Evolutionary conservation across 495 filamentous ascomycete species (phyloP).

Genomic region (Podospora didyma): DNA sequence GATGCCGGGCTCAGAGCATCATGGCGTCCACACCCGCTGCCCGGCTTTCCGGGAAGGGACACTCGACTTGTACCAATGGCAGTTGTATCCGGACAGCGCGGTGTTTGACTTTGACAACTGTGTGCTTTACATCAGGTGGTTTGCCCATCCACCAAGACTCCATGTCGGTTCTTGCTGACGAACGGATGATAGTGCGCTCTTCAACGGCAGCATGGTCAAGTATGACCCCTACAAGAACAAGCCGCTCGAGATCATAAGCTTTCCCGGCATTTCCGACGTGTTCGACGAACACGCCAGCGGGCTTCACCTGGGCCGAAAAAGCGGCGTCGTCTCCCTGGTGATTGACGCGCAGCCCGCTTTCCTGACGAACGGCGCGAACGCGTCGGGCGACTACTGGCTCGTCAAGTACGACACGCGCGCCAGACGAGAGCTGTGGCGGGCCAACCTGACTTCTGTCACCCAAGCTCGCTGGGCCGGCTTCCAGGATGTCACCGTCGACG

Average conservation of each 20-base stretch:
- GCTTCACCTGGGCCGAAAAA: slow-evolving; percentile 18
- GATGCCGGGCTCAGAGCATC: too few relatives aligned
- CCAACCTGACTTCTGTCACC: slow-evolving; percentile 24
- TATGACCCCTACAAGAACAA: slow-evolving; percentile 25
- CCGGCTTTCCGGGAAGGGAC: slow-evolving; percentile 8
- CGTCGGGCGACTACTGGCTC: slow-evolving; percentile 25
- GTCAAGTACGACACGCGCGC: slow-evolving; percentile 14
- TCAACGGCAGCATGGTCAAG: slow-evolving; percentile 14
- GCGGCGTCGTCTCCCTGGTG: slow-evolving; percentile 20
- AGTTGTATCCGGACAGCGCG: slow-evolving; percentile 29
- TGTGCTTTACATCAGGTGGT: slow-evolving; percentile 19
- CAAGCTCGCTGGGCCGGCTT: slow-evolving; percentile 19
- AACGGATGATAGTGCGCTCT: not conserved
- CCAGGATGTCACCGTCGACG: slow-evolving; percentile 26
- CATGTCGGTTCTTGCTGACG: too few relatives aligned
- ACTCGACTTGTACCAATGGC: slow-evolving; percentile 24
- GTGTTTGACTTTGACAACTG: slow-evolving; percentile 23
- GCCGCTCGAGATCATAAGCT: slow-evolving; percentile 18
- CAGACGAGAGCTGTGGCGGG: slow-evolving; percentile 15
- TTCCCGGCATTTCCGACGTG: slow-evolving; percentile 23
- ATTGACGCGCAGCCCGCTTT: slow-evolving; percentile 21
- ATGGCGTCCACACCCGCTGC: too few relatives aligned
- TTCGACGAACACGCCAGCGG: not conserved
- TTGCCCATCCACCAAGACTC: too few relatives aligned
- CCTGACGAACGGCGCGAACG: slow-evolving; percentile 22